A percentile compares a stretch with the other conserved stretches of the same genome.
These are phyloP conservation scores for Exophiala lecanii-corni DNA, from an alignment of 2,329 filamentous ascomycete genomes.

Conservation along the genomic window DNA sequence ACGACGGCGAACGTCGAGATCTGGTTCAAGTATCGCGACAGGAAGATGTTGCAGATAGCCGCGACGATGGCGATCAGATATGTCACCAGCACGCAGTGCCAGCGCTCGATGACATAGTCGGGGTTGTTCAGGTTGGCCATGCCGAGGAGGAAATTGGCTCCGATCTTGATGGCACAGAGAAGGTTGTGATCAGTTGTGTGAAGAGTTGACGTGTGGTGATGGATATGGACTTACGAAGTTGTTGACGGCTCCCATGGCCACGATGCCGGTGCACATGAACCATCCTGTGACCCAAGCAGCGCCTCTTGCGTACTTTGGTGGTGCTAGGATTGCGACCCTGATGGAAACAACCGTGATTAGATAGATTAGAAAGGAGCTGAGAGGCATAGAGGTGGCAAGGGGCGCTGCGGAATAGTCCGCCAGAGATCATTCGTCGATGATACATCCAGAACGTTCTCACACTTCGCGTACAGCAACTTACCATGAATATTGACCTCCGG, in stretches of 20 bases:
- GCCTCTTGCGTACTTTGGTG: constrained; percentile 41
- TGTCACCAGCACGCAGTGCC: constrained; percentile 53
- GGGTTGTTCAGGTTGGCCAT: constrained; percentile 51
- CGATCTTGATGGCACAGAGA: constrained; percentile 31
- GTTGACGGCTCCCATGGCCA: constrained; percentile 25
- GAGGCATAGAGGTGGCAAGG: no score
- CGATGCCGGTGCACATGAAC: constrained; percentile 46
- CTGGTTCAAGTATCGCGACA: constrained; percentile 48
- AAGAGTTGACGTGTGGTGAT: constrained; percentile 3
- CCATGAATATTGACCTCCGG: constrained; percentile 36
- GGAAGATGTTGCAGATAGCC: constrained; percentile 46
- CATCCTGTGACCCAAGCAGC: constrained; percentile 45
- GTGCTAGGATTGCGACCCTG: constrained; percentile 55
- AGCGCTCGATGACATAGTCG: constrained; percentile 49
- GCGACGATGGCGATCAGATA: constrained; percentile 47
- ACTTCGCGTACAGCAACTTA: no score
- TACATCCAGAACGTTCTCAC: no score
- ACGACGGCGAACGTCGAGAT: constrained; percentile 37
- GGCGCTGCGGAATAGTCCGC: no score
- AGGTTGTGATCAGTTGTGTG: constrained; percentile 43
- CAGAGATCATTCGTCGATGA: no score
- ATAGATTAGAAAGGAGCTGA: no score
- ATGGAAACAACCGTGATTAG: constrained; percentile 44
- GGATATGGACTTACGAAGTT: constrained; percentile 25
- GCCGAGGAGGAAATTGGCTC: constrained; percentile 53